Percentiles rank a stretch among this genome's conserved stretches.
Evolutionary conservation across 352 stramenopile species (phyloP).

Genomic region (Phytophthora pseudosyringae): DNA sequence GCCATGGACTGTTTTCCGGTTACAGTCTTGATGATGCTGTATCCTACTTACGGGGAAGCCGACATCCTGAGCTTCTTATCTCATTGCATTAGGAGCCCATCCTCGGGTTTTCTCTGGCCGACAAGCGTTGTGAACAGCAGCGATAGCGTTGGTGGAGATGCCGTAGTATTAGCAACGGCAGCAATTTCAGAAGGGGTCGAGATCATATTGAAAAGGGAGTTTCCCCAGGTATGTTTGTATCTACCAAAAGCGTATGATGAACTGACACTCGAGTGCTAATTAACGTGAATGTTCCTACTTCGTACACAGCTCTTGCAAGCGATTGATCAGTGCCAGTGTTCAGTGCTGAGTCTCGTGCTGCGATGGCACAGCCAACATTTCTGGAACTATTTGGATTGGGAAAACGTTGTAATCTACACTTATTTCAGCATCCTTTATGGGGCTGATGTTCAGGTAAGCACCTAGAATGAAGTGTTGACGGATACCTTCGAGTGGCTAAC

Average conservation of each 20-base stretch:
- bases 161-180: neutral
- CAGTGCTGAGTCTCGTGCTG: conserved; percentile 47
- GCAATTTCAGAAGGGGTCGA: conserved; percentile 51
- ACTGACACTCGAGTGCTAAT: conserved; percentile 3
- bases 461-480: neutral
- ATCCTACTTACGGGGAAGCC: conserved; percentile 40
- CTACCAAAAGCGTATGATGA: neutral
- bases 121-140: neutral
- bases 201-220: conserved; percentile 53
- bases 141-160: neutral
- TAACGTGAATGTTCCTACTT: neutral
- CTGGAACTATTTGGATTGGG: conserved; percentile 80
- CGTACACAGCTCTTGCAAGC: conserved; percentile 45
- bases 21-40: conserved; percentile 64
- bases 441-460: conserved; percentile 59
- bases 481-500: neutral
- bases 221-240: conserved; percentile 51
- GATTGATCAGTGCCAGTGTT: conserved; percentile 55
- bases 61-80: conserved; percentile 47
- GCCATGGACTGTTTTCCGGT: conserved; percentile 60
- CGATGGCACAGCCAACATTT: conserved; percentile 67
- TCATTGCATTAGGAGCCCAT: conserved; percentile 33
- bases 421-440: conserved; percentile 68
- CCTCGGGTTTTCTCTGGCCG: conserved; percentile 49
- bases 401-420: conserved; percentile 55